Evolutionary conservation across 306 rosid genomes (phyloP).

Genomic region (Cicer cuneatum): DNA sequence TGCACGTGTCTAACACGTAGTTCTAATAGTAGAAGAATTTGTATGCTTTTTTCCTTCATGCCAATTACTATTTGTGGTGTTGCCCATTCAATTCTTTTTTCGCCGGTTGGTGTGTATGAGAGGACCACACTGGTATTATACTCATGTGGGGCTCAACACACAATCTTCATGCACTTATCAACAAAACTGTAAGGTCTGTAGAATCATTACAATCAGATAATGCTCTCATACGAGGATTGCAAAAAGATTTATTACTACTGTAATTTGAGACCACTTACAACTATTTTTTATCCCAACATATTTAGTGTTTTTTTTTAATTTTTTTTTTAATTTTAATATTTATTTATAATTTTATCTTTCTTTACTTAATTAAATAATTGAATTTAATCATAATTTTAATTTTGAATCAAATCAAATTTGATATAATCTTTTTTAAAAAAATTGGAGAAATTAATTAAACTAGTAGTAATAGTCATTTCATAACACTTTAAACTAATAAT

Average conservation of each 20-base stretch:
- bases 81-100: conserved; percentile 35
- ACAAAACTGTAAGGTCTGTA: conserved; percentile 11
- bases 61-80: conserved; percentile 41
- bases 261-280: neutral
- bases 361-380: no score
- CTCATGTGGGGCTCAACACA: conserved; percentile 40
- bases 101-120: conserved; percentile 30
- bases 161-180: neutral
- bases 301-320: no score
- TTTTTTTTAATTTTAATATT: no score
- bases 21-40: conserved; percentile 28
- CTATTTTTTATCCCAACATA: no score
- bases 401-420: no score
- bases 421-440: no score
- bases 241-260: neutral
- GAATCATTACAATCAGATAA: conserved; percentile 29
- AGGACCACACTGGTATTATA: conserved; percentile 45
- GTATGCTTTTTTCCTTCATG: conserved; percentile 38
- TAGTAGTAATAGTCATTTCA: no score
- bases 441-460: no score
- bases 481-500: no score
- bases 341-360: no score
- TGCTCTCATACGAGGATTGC: neutral
- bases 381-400: no score
- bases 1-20: conserved; percentile 37